A percentile compares a stretch with the other conserved stretches of the same genome.
These are phyloP conservation scores for Sechiopsis laciniata DNA, from an alignment of 306 rosid genomes.

Conservation along the genomic window DNA sequence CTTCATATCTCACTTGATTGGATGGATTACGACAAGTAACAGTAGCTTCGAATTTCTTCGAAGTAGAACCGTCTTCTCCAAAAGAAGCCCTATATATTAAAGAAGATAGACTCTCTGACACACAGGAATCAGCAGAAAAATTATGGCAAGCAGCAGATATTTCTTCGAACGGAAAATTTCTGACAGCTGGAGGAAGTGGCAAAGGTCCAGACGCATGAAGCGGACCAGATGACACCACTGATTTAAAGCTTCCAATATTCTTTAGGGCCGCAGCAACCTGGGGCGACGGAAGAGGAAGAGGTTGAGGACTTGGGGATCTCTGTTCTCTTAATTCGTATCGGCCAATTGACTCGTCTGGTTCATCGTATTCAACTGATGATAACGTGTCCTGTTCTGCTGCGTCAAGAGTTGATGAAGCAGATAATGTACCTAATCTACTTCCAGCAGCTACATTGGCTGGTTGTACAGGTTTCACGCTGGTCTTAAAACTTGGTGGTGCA, in stretches of 20 bases:
- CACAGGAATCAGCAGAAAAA: conserved; percentile 74
- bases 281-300: conserved; percentile 95
- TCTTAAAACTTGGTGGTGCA: conserved; percentile 96
- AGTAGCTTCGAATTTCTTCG: conserved; percentile 84
- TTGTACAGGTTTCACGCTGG: conserved; percentile 77
- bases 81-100: conserved; percentile 78
- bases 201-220: conserved; percentile 43
- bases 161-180: conserved; percentile 65
- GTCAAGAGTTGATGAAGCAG: conserved; percentile 93
- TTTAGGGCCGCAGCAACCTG: conserved; percentile 45
- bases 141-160: conserved; percentile 72
- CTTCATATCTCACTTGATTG: conserved; percentile 47
- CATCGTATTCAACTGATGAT: conserved; percentile 57
- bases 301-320: conserved; percentile 60
- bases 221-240: conserved; percentile 35
- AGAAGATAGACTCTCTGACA: conserved; percentile 84
- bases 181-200: conserved; percentile 74
- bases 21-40: conserved; percentile 84
- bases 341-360: conserved; percentile 2
- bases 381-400: conserved; percentile 75
- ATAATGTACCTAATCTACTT: conserved; percentile 60
- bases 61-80: conserved; percentile 71
- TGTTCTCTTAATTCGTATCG: conserved; percentile 17
- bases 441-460: conserved; percentile 38
- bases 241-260: conserved; percentile 70